Conservation (phyloP, 164 flowering plant genomes). For the Vitis rupestris region DNA sequence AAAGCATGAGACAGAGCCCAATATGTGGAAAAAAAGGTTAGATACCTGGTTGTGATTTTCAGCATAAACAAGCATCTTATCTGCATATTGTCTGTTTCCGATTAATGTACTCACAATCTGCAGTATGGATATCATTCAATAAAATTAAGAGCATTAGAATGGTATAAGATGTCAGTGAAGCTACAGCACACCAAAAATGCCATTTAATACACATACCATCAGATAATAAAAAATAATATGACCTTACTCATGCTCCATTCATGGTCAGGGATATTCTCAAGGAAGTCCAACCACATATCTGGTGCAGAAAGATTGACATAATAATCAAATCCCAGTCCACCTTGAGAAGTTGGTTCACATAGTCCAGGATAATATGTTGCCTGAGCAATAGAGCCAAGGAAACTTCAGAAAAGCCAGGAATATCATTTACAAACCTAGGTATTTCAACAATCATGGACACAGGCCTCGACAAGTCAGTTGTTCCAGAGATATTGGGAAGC, state of each 20-base stretch:
- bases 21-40: background rate
- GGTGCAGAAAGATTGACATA: constrained; percentile 76
- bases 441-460: background rate
- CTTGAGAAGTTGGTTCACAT: constrained; percentile 88
- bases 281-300: constrained; percentile 82
- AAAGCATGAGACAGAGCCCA: background rate
- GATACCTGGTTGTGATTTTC: constrained; percentile 96
- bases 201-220: constrained; percentile 1
- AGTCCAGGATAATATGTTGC: constrained; percentile 90
- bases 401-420: background rate
- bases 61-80: constrained; percentile 82
- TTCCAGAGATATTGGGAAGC: too few relatives aligned
- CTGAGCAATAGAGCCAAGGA: constrained; percentile 34
- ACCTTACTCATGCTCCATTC: constrained; percentile 98
- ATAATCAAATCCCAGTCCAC: constrained; percentile 97
- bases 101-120: constrained; percentile 72
- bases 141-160: background rate
- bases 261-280: constrained; percentile 74
- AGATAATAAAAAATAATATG: constrained; percentile 4
- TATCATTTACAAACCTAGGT: background rate
- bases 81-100: constrained; percentile 47
- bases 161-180: constrained; percentile 1
- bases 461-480: background rate
- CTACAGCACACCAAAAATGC: background rate
- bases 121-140: constrained; percentile 5